Base-by-base conservation (phyloP, 2,329 filamentous ascomycete species). In the Bipolaris victoriae region DNA sequence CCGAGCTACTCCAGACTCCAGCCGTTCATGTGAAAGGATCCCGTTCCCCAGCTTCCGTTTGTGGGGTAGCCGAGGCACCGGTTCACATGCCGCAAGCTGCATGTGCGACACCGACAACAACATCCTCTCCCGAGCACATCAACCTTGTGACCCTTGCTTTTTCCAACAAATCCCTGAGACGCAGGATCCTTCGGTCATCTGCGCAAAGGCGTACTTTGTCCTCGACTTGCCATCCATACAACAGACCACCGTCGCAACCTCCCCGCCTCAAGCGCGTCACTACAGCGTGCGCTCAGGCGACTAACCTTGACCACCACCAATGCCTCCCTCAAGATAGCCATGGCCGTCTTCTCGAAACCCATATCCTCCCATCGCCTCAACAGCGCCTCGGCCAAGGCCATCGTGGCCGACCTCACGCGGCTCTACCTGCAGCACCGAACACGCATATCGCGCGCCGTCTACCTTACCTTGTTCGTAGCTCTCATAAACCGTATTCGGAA, bases 401-500 rank as follows among this genome's bases (percentile, higher is more conserved):
- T 77, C 36, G 62, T 77, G 35, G 74, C 73, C 52, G 73, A 78
- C 29, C 68, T 78, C 49, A 76, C 75, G 11, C 61, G 63, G 18
- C 63, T 75, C 3, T 78, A 78, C 62, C 71, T 78, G 39, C 58
- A 72, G 50, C 67, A 78, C 56, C 76, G 76, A 20, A 77, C 76
- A 20, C 67, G 74, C 46, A 78, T 78, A 63, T 77, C 76, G n/a
- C 74, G 76, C 60, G 75, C 75, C 39, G 72, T 78, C 3, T 78
- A 78, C 61, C 72, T 76, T 3, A 75, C 72, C 3, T 70, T 77
- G 62, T 80, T 81, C 49, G 76, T 77, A 48, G 67, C 74, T 26
- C 71, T 77, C 50, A 76, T 78, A 59, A 93, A 96, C 76, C 92
- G 95, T 69, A 88, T 98, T 52, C 92, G 93, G 68, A 88, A 92